Evolutionary conservation across 1,284 basidiomycete species (phyloP).

Genomic region (Ceratobasidium sp.): DNA sequence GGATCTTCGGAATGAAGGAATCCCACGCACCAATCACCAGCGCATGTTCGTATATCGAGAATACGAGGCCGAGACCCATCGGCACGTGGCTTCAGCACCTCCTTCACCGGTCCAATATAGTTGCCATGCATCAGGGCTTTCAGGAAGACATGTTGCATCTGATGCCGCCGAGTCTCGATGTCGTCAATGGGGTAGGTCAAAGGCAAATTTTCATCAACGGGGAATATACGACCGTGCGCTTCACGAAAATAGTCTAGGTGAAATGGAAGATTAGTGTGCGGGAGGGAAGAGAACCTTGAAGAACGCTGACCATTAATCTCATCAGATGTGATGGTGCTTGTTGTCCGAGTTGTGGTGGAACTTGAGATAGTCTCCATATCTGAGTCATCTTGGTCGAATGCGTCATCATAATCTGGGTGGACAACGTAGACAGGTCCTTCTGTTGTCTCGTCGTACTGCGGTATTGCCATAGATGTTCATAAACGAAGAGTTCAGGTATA

Average conservation of each 20-base stretch:
- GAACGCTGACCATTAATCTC: constrained; percentile 19
- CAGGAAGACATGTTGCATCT: constrained; percentile 40
- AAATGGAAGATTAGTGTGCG: neutral
- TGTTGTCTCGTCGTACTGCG: constrained; percentile 17
- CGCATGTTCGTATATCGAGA: constrained; percentile 39
- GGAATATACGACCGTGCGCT: constrained; percentile 27
- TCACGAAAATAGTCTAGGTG: constrained; percentile 45
- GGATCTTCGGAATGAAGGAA: too few relatives aligned
- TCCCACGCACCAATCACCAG: constrained; percentile 26
- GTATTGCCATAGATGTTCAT: constrained; percentile 7
- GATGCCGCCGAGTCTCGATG: constrained; percentile 21
- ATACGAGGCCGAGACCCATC: constrained; percentile 36
- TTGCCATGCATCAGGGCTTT: constrained; percentile 43
- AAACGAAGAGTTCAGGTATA: too few relatives aligned
- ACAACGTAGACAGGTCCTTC: constrained; percentile 27
- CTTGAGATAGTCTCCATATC: constrained; percentile 42
- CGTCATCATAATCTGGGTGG: constrained; percentile 10
- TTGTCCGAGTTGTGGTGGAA: constrained; percentile 25
- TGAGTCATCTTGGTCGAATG: constrained; percentile 24
- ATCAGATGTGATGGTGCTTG: constrained; percentile 41
- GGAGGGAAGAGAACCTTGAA: neutral
- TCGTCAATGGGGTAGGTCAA: constrained; percentile 35
- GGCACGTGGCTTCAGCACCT: constrained; percentile 25
- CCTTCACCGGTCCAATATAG: constrained; percentile 31
- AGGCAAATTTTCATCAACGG: constrained; percentile 40